These are phyloP conservation scores for Pulveroboletus ravenelii DNA, from an alignment of 768 basidiomycete genomes.

Conservation along the genomic window DNA sequence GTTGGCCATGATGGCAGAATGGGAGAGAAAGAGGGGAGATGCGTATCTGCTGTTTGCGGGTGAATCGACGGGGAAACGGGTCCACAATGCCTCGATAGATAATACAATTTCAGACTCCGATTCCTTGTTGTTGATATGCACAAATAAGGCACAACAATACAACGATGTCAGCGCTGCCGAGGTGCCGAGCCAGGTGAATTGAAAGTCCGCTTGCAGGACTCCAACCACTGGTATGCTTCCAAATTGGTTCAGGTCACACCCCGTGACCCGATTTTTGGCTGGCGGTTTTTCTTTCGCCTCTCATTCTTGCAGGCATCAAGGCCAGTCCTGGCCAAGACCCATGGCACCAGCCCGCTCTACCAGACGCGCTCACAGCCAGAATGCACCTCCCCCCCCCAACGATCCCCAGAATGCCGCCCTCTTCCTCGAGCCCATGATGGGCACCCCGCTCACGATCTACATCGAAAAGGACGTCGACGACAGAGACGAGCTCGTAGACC, in stretches of 20 bases:
- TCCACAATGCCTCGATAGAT: constrained; percentile 19
- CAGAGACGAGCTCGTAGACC: constrained; percentile 55
- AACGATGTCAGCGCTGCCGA: neutral
- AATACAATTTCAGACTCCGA: constrained; percentile 31
- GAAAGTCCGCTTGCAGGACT: constrained; percentile 27
- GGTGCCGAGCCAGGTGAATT: constrained; percentile 6
- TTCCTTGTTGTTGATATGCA: constrained; percentile 21
- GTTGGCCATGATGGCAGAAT: constrained; percentile 42
- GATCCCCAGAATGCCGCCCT: constrained; percentile 41
- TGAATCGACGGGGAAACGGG: constrained; percentile 9
- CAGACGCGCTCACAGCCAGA: constrained; percentile 41
- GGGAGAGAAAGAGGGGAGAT: neutral
- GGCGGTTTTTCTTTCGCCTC: constrained; percentile 13
- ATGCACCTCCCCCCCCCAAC: constrained; percentile 24
- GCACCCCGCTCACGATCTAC: constrained; percentile 68
- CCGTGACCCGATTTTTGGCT: constrained; percentile 15
- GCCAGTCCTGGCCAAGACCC: constrained; percentile 49
- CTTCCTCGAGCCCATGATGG: constrained; percentile 82
- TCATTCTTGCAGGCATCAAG: constrained; percentile 20
- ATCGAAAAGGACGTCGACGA: constrained; percentile 78
- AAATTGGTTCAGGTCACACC: constrained; percentile 5
- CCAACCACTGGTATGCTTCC: constrained; percentile 19
- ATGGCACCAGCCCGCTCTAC: constrained; percentile 76
- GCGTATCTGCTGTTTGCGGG: constrained; percentile 10
- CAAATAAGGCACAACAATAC: constrained; percentile 24